A percentile compares a stretch with the other conserved stretches of the same genome.
phyloP scores from a whole-genome alignment of 1,284 basidiomycete genomes.

The Tremellales sp. region DNA sequence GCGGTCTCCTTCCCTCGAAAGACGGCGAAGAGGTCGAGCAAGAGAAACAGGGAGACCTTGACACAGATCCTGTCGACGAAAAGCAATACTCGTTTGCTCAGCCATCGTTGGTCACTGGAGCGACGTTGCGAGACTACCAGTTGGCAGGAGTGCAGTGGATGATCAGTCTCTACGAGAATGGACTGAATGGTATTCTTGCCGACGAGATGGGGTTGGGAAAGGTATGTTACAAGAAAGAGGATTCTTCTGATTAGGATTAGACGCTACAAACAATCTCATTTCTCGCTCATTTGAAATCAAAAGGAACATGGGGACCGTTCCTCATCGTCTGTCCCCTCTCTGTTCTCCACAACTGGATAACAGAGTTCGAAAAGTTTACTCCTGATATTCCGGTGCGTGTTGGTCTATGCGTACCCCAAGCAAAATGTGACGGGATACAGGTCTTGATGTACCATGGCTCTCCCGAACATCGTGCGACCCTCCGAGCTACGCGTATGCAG shows the following conservation, averaged over 20 bases:
- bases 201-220: slow-evolving; percentile 87
- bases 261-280: slow-evolving; percentile 92
- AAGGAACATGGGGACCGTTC: slow-evolving; percentile 71
- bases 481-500: slow-evolving; percentile 57
- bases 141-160: slow-evolving; percentile 96
- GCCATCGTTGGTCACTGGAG: slow-evolving; percentile 77
- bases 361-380: slow-evolving; percentile 81
- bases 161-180: slow-evolving; percentile 86
- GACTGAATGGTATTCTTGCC: slow-evolving; percentile 85
- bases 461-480: slow-evolving; percentile 67
- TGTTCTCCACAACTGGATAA: slow-evolving; percentile 86
- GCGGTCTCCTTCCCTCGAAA: slow-evolving; percentile 2
- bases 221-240: slow-evolving; percentile 42
- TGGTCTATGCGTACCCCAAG: neutral
- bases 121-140: slow-evolving; percentile 82
- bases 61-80: slow-evolving; percentile 10
- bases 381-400: slow-evolving; percentile 56
- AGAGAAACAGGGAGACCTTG: slow-evolving; percentile 12
- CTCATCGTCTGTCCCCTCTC: slow-evolving; percentile 88
- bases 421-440: no score
- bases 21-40: slow-evolving; percentile 18
- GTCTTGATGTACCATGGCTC: slow-evolving; percentile 86
- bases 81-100: slow-evolving; percentile 55
- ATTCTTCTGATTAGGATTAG: slow-evolving; percentile 48
- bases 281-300: slow-evolving; percentile 78